Conservation (phyloP, 345 rosid species). For the Syzygium aromaticum region DNA sequence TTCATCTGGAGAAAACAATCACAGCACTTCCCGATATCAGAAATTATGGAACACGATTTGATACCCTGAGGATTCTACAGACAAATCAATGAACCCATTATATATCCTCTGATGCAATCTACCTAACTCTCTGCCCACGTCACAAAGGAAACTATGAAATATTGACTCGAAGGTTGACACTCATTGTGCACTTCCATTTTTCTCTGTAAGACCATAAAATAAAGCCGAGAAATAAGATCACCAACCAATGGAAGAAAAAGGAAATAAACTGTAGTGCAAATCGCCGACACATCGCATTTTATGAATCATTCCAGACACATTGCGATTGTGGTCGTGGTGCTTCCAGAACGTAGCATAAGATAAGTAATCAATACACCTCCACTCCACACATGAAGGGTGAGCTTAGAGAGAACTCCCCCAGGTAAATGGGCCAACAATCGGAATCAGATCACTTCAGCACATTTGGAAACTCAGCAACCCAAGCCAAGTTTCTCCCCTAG, state of each 20-base stretch:
- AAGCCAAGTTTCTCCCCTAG: neutral
- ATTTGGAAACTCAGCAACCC: neutral
- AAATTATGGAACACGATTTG: neutral
- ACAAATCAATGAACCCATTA: neutral
- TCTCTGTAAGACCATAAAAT: neutral
- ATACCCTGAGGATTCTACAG: neutral
- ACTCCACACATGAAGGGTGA: neutral
- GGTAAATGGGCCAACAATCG: neutral
- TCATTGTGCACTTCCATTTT: neutral
- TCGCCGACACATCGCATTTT: accelerated
- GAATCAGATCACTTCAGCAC: neutral
- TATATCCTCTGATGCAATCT: neutral
- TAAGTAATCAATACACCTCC: neutral
- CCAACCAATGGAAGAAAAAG: neutral
- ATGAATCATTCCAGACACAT: neutral
- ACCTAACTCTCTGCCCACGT: neutral
- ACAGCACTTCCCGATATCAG: neutral
- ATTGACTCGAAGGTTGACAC: neutral
- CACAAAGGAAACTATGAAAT: neutral
- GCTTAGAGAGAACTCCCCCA: neutral
- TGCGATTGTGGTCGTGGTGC: neutral
- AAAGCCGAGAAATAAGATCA: neutral
- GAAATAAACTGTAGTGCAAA: neutral
- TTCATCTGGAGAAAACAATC: neutral
- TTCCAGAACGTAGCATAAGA: neutral